Conservation (phyloP, 1,139 yeast species). For the Diutina scorzettiae region DNA sequence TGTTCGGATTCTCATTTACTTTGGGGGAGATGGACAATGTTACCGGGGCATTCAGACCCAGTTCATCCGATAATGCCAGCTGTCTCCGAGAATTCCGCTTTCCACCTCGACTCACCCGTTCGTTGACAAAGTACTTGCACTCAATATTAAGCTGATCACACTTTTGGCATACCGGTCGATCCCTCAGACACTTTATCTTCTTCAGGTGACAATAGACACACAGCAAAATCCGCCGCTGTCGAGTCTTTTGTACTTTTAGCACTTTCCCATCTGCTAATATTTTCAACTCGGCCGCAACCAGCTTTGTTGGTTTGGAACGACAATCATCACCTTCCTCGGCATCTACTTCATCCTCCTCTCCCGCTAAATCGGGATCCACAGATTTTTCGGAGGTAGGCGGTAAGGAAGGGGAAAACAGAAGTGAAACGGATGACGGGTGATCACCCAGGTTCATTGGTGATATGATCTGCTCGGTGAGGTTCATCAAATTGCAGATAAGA, state of each 20-base stretch:
- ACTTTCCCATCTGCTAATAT: slow-evolving; percentile 33
- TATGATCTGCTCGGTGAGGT: no score
- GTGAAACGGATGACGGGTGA: no score
- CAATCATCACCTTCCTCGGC: no score
- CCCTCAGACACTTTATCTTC: slow-evolving; percentile 47
- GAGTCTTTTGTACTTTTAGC: slow-evolving; percentile 45
- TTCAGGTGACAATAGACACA: slow-evolving; percentile 54
- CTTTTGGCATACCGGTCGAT: slow-evolving; percentile 34
- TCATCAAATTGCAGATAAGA: no score
- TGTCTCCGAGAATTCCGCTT: background rate
- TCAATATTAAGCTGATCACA: slow-evolving; percentile 32
- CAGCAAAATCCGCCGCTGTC: slow-evolving; percentile 44
- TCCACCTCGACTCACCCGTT: slow-evolving; percentile 18
- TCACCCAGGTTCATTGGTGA: no score
- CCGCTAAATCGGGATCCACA: no score
- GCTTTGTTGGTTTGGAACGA: no score
- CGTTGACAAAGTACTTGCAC: slow-evolving; percentile 47
- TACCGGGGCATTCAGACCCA: background rate
- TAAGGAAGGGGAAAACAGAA: no score
- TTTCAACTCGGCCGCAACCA: background rate
- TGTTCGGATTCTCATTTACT: background rate
- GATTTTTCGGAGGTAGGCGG: no score
- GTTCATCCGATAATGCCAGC: slow-evolving; percentile 2
- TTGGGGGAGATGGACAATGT: background rate
- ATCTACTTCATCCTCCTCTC: no score